Base-by-base conservation (phyloP, 1,139 yeast genomes). In the Yamadazyma taylorii region DNA sequence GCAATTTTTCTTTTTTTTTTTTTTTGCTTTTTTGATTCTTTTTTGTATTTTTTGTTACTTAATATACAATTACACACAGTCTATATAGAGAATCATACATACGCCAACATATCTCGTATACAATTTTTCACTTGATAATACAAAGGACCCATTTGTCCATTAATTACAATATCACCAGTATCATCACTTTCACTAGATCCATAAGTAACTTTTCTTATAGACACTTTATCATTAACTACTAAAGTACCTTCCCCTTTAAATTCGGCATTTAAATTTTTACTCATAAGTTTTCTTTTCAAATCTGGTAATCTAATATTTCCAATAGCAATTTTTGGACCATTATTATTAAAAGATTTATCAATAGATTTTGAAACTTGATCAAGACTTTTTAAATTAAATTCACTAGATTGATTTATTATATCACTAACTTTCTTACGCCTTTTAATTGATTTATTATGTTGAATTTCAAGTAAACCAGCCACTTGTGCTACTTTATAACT, bases 161-260 rank as follows among this genome's bases (percentile, higher is more conserved):
- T 96, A 17, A 94, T 81, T 7, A 84, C 69, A 15, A 94, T 76
- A 53, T 85, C 85, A 29, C 97, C 96, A 34, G 89, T 89, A 36
- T 69, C 76, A 34, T 71, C 76, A 22, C 63, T 61, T 38, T 67
- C 74, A 8, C 53, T 46, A 12, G 58, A 53, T 17, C 68, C 61
- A 44, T 66, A 65, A 8, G 79, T 77, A 3, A 85, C 73, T 58
- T 92, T 90, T 41, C 88, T 69, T 7, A 92, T 79, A 1, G 90
- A 83, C 17, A 92, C 76, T 38, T 67, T 68, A 42, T 85, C 86
- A 52, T 90, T 90, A 27, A 95, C 85, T 7, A 90, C 95, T 36
- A 92, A 66, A 0, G 90, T 81, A 56, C 97, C 98, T 56, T 89
- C 97, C 39, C 97, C 94, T 55, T 85, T 81, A 57, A 92, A 88